Percentiles rank a stretch among this genome's conserved stretches.
phyloP scores from a whole-genome alignment of 176 grass and related monocot genomes.

The Cenchrus fungigraminus region DNA sequence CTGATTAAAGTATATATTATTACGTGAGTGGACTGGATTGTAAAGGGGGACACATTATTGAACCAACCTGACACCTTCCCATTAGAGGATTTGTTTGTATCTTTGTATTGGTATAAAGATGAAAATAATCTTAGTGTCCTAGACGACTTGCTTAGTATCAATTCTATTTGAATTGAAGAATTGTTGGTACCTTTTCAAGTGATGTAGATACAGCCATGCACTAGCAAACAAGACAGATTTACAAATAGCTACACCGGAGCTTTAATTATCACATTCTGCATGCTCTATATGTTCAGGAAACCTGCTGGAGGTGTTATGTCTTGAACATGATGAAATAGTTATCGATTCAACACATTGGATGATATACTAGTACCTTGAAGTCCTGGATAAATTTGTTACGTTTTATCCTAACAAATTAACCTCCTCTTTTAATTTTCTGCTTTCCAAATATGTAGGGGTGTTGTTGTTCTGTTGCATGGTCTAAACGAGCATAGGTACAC shows the following conservation, averaged over 20 bases:
- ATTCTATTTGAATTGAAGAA: background rate
- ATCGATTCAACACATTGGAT: background rate
- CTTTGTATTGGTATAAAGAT: background rate
- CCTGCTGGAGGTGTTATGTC: constrained; percentile 15
- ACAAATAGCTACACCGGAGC: background rate
- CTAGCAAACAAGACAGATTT: constrained; percentile 8
- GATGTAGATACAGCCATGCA: constrained; percentile 14
- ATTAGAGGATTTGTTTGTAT: background rate
- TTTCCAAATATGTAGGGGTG: constrained; percentile 58
- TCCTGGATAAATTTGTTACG: background rate
- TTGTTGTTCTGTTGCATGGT: constrained; percentile 85
- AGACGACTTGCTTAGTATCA: background rate
- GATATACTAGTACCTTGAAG: constrained; percentile 15
- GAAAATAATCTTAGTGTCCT: background rate
- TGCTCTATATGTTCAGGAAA: constrained; percentile 6
- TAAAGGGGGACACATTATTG: constrained; percentile 7
- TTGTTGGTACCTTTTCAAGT: constrained; percentile 9
- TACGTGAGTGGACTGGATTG: background rate
- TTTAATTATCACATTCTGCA: background rate
- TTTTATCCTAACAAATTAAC: constrained; percentile 29
- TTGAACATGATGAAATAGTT: constrained; percentile 17
- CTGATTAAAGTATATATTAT: constrained; percentile 1
- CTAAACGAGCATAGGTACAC: constrained; percentile 95
- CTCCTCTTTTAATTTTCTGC: constrained; percentile 16
- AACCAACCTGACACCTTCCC: background rate